Percentiles rank a stretch among this genome's conserved stretches.
Conservation (phyloP, 768 basidiomycete species). For the Tricholomella constricta region DNA sequence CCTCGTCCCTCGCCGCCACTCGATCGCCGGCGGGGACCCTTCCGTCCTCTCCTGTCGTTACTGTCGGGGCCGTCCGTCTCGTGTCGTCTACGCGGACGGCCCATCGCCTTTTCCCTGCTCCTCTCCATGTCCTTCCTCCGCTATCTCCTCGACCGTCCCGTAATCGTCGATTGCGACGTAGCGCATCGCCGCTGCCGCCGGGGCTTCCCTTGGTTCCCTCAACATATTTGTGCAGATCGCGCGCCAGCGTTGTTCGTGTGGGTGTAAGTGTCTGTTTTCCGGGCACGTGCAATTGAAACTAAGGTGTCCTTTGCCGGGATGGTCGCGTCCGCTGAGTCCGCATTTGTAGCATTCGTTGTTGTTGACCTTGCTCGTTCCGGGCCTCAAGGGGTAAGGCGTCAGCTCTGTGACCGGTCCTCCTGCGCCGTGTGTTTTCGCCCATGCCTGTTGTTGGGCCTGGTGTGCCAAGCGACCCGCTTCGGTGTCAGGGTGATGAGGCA, state of each 20-base stretch:
- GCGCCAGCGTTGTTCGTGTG: neutral
- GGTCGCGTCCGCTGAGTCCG: neutral
- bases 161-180: neutral
- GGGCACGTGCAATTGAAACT: neutral
- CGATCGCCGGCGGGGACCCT: neutral
- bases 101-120: conserved; percentile 13
- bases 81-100: neutral
- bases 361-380: too few species aligned
- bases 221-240: conserved; percentile 4
- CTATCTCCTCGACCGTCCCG: neutral
- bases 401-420: neutral
- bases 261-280: neutral
- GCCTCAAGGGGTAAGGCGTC: neutral
- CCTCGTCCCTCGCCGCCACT: too few species aligned
- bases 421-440: neutral
- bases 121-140: neutral
- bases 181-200: neutral
- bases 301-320: neutral
- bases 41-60: neutral
- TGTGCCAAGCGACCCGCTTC: neutral
- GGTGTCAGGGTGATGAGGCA: neutral
- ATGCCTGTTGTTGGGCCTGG: neutral
- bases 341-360: conserved; percentile 5
- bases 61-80: neutral
- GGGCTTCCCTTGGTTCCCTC: neutral